Evolutionary conservation across 805 yeast genomes (phyloP), one percentile per base, ranked within the genome.

Genomic region (Wilhelminamyces savonicus): DNA sequence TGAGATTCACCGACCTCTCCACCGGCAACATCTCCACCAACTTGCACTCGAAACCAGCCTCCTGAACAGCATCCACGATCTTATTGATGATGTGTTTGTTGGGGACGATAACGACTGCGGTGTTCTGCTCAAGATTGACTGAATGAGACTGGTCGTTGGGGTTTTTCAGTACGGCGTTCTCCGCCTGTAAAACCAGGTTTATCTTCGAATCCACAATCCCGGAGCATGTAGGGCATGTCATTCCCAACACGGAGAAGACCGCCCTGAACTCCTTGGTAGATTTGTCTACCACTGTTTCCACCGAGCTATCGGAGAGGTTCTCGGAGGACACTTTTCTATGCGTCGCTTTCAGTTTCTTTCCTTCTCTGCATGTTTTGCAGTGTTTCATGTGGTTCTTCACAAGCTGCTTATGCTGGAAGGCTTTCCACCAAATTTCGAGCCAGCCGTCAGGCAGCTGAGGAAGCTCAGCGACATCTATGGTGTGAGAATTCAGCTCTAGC

Each of bases 1-100:
- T 69, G 41, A 60, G 70, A 32, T 66, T 69, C 5, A 59, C 44
- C 5, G 73, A 58, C 20, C 71, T 57, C 19, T 66, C 66, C 3
- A 78, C 67, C 1, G 85, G 87, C 14, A 77, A 47, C 7, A 80
- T 59, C 39, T 80, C 85, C 5, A 75, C 47, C 10, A 80, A 54
- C 13, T 61, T 67, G 24, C 78, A 71, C 6, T 66, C 67, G 41
- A 57, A 62, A 1, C 69, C 69, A 5, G 47, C 35, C 13, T 56
- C 60, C 13, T 45, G 40, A 2, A 63, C 39, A 3, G 46, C 41
- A 5, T 44, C 47, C 8, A 52, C 43, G 5, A 63, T 41, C 24
- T 39, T 41, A 35, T 63, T 63, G 11, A 59, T 63, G 3, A 62
- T 33, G 27, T 69, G 75, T 36, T 74, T 71, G 39, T 74, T 63